Base-by-base conservation (phyloP, 768 basidiomycete genomes). In the Lactarius trivialis region DNA sequence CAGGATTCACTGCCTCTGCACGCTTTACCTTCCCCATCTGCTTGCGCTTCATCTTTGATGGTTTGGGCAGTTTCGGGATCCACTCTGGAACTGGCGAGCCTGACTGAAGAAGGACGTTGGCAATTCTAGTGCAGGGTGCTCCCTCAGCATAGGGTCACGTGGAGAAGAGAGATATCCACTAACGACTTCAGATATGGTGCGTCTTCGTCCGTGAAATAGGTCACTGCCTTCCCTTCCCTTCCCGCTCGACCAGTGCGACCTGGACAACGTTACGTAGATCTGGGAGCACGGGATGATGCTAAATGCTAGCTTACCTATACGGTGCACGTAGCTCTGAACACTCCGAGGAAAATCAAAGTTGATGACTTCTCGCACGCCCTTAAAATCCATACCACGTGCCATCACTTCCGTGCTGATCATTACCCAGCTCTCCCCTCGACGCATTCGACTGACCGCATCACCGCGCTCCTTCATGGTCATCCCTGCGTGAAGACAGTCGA, bases 321-420 rank as follows among this genome's bases (percentile, higher is more conserved):
- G 82, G 74, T 99, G 97, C 48, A 99, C 83, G 70, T 99, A 99
- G 70, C 91, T 94, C 73, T 96, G 93, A 2, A 96, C 88, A 58
- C 85, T 95, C 41, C 89, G 93, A 3, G 97, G 97, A 74, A 98
- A 98, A 75, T 98, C 96, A 69, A 91, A 95, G 73, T 98, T 99
- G 71, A 98, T 88, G 11, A 99, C 94, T 70, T 98, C 91, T 61
- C 86, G 79, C 56, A 96, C 85, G 11, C 95, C 94, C 72, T 88
- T 90, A 78, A 99, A 98, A 71, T 98, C 97, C 88, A 99, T 94
- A 3, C 97, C 97, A 68, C 97, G 83, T 26, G 93, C 93, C 91
- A 98, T 91, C 55, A 98, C 91, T 72, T 99, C 97, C 26, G 97
- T 99, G 67, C 88, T 91, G 51, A 99, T 82, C 82, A 98, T 84